phyloP scores from a whole-genome alignment of 2,329 filamentous ascomycete species.

The Microcyclospora tardicrescens region DNA sequence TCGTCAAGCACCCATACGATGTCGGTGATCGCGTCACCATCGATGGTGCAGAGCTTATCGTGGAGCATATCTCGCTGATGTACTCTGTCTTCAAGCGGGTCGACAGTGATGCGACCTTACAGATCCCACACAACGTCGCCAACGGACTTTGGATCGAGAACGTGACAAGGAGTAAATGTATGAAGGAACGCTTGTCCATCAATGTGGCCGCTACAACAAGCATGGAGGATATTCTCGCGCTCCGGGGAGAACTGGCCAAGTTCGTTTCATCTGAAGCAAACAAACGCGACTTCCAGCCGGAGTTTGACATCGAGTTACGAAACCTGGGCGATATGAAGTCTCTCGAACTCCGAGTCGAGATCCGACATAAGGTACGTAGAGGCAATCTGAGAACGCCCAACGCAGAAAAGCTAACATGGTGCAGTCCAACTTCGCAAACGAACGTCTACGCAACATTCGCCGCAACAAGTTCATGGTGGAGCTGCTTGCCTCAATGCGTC shows the following conservation, averaged over 20 bases:
- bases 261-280: conserved; percentile 23
- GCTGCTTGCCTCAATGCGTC: conserved; percentile 66
- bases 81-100: conserved; percentile 22
- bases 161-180: conserved; percentile 21
- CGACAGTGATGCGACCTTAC: conserved; percentile 17
- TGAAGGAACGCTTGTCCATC: conserved; percentile 24
- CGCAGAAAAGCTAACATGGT: conserved; percentile 3
- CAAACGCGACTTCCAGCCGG: conserved; percentile 22
- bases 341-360: conserved; percentile 22
- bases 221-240: conserved; percentile 20
- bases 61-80: conserved; percentile 22
- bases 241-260: conserved; percentile 17
- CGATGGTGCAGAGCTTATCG: conserved; percentile 15
- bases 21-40: conserved; percentile 24
- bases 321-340: conserved; percentile 19
- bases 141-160: conserved; percentile 28
- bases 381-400: not conserved
- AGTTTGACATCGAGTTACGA: conserved; percentile 22
- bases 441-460: conserved; percentile 60
- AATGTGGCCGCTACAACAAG: conserved; percentile 17
- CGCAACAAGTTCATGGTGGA: conserved; percentile 95
- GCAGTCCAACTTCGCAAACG: conserved; percentile 43
- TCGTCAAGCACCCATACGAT: conserved; percentile 94
- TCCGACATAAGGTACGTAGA: conserved; percentile 18
- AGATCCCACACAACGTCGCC: conserved; percentile 25